phyloP scores from a whole-genome alignment of 1,284 basidiomycete species.

The Athelia sp. region DNA sequence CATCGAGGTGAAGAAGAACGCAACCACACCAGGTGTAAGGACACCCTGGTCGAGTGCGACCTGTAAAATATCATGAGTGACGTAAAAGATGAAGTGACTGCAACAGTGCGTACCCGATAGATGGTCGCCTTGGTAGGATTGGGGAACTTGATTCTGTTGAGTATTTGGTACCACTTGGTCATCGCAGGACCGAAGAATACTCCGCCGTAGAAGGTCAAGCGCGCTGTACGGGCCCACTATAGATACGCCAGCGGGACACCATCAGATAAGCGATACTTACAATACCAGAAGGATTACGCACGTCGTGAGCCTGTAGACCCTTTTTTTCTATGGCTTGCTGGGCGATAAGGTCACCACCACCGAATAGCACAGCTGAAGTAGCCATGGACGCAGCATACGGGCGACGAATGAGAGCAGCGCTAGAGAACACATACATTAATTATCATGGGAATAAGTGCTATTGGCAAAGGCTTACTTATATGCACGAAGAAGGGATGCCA shows the following conservation, averaged over 20 bases:
- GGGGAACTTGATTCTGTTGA: constrained; percentile 59
- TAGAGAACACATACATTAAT: constrained; percentile 20
- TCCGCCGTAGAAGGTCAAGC: constrained; percentile 73
- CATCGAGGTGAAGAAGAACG: constrained; percentile 74
- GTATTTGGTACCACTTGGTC: constrained; percentile 66
- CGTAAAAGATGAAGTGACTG: background rate
- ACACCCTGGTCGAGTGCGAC: constrained; percentile 72
- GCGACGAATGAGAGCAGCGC: constrained; percentile 55
- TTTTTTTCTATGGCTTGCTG: constrained; percentile 75
- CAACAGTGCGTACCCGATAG: constrained; percentile 51
- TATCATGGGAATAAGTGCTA: background rate
- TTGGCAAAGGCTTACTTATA: constrained; percentile 42
- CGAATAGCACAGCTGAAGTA: constrained; percentile 68
- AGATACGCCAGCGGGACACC: background rate
- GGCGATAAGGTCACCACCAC: constrained; percentile 77
- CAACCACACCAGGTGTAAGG: constrained; percentile 61
- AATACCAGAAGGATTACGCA: constrained; percentile 27
- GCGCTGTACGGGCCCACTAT: constrained; percentile 66
- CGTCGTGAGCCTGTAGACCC: constrained; percentile 60
- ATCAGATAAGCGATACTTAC: background rate
- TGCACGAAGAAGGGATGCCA: constrained; percentile 42
- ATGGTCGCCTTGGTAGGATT: constrained; percentile 51
- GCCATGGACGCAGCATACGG: constrained; percentile 61
- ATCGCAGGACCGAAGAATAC: constrained; percentile 66
- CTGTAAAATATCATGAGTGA: constrained; percentile 25